Evolutionary conservation across 208 protist species (phyloP).

Genomic region (Trichomonas tenax): DNA sequence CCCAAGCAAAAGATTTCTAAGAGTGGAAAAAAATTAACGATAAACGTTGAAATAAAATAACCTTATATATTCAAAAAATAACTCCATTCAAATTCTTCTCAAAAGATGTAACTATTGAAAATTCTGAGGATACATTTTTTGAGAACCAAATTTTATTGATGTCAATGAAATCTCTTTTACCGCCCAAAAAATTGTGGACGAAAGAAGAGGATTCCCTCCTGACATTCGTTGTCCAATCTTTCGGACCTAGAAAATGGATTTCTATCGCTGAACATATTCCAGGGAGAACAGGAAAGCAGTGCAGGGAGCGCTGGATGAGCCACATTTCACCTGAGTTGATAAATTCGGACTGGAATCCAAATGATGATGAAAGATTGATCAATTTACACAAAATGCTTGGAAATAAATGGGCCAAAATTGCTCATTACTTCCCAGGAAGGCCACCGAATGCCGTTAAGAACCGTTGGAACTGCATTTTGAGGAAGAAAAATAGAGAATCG

Average conservation of each 20-base stretch:
- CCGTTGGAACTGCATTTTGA: neutral
- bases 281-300: neutral
- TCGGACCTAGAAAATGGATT: neutral
- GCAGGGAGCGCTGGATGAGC: neutral
- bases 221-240: neutral
- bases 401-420: neutral
- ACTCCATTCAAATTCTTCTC: too few relatives aligned
- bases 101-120: neutral
- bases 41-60: too few relatives aligned
- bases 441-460: neutral
- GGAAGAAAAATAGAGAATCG: neutral
- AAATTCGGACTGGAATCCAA: neutral
- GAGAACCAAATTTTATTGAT: neutral
- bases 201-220: slow-evolving; percentile 32
- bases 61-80: too few relatives aligned
- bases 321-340: neutral
- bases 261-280: neutral
- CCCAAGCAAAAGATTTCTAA: too few relatives aligned
- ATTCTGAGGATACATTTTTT: neutral
- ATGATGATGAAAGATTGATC: neutral
- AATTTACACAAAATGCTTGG: neutral
- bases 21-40: too few relatives aligned
- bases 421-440: neutral
- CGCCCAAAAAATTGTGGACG: slow-evolving; percentile 30
- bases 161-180: neutral